phyloP scores from a whole-genome alignment of 2,329 filamentous ascomycete genomes.

The Fusarium circinatum region DNA sequence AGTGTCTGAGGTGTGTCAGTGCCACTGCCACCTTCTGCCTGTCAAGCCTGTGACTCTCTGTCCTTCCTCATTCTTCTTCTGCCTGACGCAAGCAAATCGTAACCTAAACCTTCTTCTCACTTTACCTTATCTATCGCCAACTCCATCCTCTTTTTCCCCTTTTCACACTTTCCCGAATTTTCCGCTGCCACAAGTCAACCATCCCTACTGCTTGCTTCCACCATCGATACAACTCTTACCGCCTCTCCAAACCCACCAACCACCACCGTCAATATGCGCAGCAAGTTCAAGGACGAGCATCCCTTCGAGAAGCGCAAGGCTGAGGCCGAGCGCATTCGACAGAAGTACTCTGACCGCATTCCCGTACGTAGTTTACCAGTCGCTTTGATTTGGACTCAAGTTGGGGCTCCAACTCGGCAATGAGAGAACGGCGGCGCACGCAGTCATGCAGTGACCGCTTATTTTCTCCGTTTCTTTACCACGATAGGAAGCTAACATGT shows the following conservation, averaged over 20 bases:
- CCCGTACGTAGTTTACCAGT: constrained; percentile 73
- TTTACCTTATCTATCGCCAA: constrained; percentile 28
- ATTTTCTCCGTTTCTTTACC: not conserved
- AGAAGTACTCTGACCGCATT: constrained; percentile 99
- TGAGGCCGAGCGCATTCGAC: constrained; percentile 97
- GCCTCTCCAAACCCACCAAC: constrained; percentile 24
- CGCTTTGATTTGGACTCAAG: not conserved
- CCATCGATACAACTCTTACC: constrained; percentile 28
- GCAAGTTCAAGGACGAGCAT: constrained; percentile 99
- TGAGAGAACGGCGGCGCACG: constrained; percentile 2
- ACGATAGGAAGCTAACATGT: constrained; percentile 82
- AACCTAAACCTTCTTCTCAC: constrained; percentile 42
- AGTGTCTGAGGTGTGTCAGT: constrained; percentile 36
- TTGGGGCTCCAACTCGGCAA: not conserved
- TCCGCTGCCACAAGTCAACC: constrained; percentile 3
- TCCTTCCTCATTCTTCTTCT: constrained; percentile 43
- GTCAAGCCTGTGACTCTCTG: constrained; percentile 16
- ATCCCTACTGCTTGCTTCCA: constrained; percentile 20
- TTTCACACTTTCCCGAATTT: constrained; percentile 1
- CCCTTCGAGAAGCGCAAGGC: constrained; percentile 99
- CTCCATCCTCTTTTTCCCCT: constrained; percentile 26
- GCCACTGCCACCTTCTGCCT: constrained; percentile 36
- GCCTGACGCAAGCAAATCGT: constrained; percentile 44
- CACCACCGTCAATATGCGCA: constrained; percentile 78
- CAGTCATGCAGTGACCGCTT: constrained; percentile 36